Base-by-base conservation (phyloP, 257 asterid genomes). In the Thymus mandschuricus region DNA sequence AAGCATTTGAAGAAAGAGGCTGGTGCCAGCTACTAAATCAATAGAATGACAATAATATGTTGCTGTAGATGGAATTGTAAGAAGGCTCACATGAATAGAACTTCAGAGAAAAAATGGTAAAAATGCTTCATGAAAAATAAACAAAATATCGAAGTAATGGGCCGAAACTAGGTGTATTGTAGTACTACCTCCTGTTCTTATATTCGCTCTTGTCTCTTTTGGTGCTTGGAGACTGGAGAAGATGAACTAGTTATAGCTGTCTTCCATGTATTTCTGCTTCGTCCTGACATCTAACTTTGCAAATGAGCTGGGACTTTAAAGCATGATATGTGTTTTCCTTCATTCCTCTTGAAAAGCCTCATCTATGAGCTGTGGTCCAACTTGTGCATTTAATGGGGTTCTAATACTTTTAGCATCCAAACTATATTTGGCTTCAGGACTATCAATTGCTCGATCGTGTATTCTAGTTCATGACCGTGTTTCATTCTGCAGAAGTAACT, bases 401-500 rank as follows among this genome's bases (percentile, higher is more conserved):
- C 33, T 31, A 33, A 6, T 45, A 27, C 13, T 45, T 64, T 15
- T 8, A 64, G 38, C 10, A 69, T 69, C 49, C 49, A 33, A 29
- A 8, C 73, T 28, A 35, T 67, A 1, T 34, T 8, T 68, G 59
- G 48, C 63, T 48, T 21, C 13, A 49, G 40, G 51, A 7, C 51
- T 10, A 34, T 65, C 28, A 51, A 10, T 10, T 15, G 21, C 38
- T 65, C 55, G 48, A 51, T 67, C 76, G 73, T 45, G 63, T 49
- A 57, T 60, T 77, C 45, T 51, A 30, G 60, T 67, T 71, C 34
- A 61, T 68, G n/a, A 48, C 45, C 55, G 65, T 67, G 64, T 61
- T 52, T 65, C 34, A n/a, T 69, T 68, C 49, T 75, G 60, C 85
- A 83, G 81, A 62, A 66, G 48, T 12, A 55, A 70, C 21, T 70